A percentile compares a stretch with the other conserved stretches of the same genome.
Evolutionary conservation across 73 alveolate species (phyloP).

Genomic region (Stentor roeselii): DNA sequence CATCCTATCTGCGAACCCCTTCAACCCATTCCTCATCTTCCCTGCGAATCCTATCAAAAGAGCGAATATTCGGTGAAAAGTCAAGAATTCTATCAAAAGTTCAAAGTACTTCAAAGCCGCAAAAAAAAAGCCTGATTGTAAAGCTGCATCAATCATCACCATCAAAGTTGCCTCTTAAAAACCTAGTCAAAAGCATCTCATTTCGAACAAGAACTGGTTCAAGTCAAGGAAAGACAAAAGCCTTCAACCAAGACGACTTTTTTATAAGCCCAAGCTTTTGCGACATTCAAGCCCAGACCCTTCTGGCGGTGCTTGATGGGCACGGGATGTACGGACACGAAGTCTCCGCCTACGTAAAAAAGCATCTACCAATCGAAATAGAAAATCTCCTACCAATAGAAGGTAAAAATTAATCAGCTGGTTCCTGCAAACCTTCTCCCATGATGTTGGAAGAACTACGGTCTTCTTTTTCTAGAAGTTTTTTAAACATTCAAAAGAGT

Average conservation of each 20-base stretch:
- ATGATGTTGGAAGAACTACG: not conserved
- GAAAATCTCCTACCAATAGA: constrained; percentile 4
- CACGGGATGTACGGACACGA: constrained; percentile 72
- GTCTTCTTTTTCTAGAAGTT: not conserved
- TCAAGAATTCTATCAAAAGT: no score
- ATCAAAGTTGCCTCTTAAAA: no score
- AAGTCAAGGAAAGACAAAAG: not conserved
- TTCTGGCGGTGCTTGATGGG: constrained; percentile 63
- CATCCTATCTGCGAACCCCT: no score
- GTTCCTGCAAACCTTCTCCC: not conserved
- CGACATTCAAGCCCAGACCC: not conserved
- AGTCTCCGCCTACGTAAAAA: constrained; percentile 46
- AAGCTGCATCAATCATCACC: no score
- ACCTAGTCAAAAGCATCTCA: not conserved
- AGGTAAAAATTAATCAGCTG: not conserved
- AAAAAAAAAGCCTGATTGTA: no score
- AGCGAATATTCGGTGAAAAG: no score
- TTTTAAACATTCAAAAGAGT: not conserved
- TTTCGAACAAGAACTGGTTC: constrained; percentile 25
- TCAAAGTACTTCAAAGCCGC: no score
- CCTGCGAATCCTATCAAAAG: no score
- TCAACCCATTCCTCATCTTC: no score
- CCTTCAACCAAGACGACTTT: constrained; percentile 25
- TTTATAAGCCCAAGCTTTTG: not conserved
- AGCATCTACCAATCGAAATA: constrained; percentile 43